Conservation (phyloP, 495 filamentous ascomycete genomes). For the Hypoxylon fragiforme region DNA sequence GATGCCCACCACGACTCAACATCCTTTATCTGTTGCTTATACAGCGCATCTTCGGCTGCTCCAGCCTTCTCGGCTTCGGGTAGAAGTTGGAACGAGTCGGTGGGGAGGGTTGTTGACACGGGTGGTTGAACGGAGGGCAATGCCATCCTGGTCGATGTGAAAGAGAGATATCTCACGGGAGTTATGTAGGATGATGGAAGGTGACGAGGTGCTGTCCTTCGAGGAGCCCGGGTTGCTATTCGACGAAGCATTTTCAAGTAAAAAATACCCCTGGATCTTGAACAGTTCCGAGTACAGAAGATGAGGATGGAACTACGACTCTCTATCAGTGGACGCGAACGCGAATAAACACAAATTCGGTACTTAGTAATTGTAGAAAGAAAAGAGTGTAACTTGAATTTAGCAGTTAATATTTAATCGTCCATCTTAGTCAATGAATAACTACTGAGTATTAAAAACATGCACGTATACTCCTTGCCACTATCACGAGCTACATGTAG, state of each 20-base stretch:
- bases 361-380: too few species aligned
- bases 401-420: too few species aligned
- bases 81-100: slow-evolving; percentile 80
- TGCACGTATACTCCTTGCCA: too few species aligned
- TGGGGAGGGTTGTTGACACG: slow-evolving; percentile 59
- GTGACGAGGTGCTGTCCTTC: slow-evolving; percentile 32
- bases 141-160: slow-evolving; percentile 37
- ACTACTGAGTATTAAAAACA: too few species aligned
- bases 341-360: not conserved
- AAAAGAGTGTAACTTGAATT: too few species aligned
- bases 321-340: not conserved
- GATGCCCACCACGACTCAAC: slow-evolving; percentile 87
- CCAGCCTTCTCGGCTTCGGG: slow-evolving; percentile 72
- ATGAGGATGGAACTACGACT: not conserved
- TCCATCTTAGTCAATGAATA: too few species aligned
- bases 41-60: slow-evolving; percentile 77
- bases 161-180: slow-evolving; percentile 29
- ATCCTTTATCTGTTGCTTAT: slow-evolving; percentile 74
- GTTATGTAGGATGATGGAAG: slow-evolving; percentile 9
- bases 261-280: too few species aligned
- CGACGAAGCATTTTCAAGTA: slow-evolving; percentile 40
- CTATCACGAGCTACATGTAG: too few species aligned
- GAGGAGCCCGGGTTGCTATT: slow-evolving; percentile 37
- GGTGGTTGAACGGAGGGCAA: slow-evolving; percentile 43
- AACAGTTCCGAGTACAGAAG: too few species aligned